Percentiles rank a stretch among this genome's conserved stretches.
Conservation (phyloP, 345 rosid species). For the Melastoma malabathricum region DNA sequence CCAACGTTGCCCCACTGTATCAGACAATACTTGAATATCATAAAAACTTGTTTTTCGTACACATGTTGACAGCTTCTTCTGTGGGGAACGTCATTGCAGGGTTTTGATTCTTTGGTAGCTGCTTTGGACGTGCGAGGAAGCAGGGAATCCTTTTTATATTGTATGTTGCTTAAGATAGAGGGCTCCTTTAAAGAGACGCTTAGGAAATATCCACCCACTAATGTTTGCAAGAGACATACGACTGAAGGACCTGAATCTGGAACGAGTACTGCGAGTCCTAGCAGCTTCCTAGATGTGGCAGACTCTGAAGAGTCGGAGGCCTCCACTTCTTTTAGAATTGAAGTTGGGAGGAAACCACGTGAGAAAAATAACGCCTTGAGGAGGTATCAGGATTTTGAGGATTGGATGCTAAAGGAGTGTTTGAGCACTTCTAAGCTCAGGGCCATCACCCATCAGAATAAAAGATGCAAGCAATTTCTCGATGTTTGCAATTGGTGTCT, state of each 20-base stretch:
- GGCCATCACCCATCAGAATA: slow-evolving; percentile 47
- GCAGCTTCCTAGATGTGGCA: slow-evolving; percentile 20
- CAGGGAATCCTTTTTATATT: slow-evolving; percentile 60
- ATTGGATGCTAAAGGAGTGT: slow-evolving; percentile 69
- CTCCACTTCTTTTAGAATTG: slow-evolving; percentile 49
- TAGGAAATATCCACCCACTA: slow-evolving; percentile 17
- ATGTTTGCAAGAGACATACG: slow-evolving; percentile 18
- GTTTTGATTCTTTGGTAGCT: slow-evolving; percentile 47
- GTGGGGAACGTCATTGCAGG: slow-evolving; percentile 23
- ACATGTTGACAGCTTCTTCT: too few species aligned
- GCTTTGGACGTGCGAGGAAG: slow-evolving; percentile 72
- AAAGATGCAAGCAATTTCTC: slow-evolving; percentile 34
- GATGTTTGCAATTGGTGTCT: slow-evolving; percentile 42
- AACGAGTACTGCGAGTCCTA: slow-evolving; percentile 18
- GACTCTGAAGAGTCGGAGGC: slow-evolving; percentile 37
- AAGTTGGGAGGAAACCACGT: slow-evolving; percentile 33
- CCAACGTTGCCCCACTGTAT: background rate
- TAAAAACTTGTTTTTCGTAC: too few species aligned
- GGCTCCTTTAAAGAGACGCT: slow-evolving; percentile 54
- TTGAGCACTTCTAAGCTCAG: slow-evolving; percentile 20
- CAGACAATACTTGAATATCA: background rate
- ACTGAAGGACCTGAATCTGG: slow-evolving; percentile 11
- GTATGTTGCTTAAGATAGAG: slow-evolving; percentile 60
- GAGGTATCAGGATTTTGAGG: slow-evolving; percentile 67
- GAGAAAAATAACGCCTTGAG: slow-evolving; percentile 32